phyloP scores from a whole-genome alignment of 2,329 filamentous ascomycete genomes.

The Rhytidhysteron rufulum region DNA sequence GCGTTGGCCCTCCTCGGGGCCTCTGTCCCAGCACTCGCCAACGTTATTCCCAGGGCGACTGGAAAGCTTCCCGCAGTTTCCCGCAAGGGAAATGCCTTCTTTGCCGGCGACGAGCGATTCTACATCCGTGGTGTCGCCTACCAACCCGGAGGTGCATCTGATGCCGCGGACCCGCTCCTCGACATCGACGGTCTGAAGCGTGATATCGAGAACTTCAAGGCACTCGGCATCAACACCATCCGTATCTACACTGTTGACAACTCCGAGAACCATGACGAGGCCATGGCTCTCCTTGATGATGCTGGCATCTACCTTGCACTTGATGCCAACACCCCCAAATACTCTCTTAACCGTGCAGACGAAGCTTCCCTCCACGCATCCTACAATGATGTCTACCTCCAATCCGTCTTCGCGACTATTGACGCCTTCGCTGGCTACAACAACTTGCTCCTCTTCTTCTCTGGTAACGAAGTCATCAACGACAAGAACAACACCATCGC shows the following conservation, averaged over 20 bases:
- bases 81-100: slow-evolving; percentile 64
- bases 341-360: slow-evolving; percentile 76
- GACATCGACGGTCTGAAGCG: slow-evolving; percentile 67
- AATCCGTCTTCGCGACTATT: slow-evolving; percentile 81
- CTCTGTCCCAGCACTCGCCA: no score
- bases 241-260: slow-evolving; percentile 94
- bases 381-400: slow-evolving; percentile 85
- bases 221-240: slow-evolving; percentile 84
- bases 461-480: slow-evolving; percentile 76
- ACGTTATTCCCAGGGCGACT: no score
- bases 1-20: no score
- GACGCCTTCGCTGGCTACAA: slow-evolving; percentile 77
- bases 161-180: slow-evolving; percentile 70
- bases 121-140: slow-evolving; percentile 63
- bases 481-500: slow-evolving; percentile 58
- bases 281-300: slow-evolving; percentile 76
- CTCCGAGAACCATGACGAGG: slow-evolving; percentile 72
- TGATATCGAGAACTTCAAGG: slow-evolving; percentile 77
- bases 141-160: slow-evolving; percentile 60
- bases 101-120: slow-evolving; percentile 58
- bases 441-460: slow-evolving; percentile 85
- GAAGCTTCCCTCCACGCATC: slow-evolving; percentile 72
- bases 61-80: slow-evolving; percentile 53
- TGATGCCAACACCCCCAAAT: slow-evolving; percentile 86
- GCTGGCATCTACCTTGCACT: slow-evolving; percentile 90